Percentiles rank a stretch among this genome's conserved stretches.
Conservation (phyloP, 2,329 filamentous ascomycete genomes). For the Gremmenia infestans region DNA sequence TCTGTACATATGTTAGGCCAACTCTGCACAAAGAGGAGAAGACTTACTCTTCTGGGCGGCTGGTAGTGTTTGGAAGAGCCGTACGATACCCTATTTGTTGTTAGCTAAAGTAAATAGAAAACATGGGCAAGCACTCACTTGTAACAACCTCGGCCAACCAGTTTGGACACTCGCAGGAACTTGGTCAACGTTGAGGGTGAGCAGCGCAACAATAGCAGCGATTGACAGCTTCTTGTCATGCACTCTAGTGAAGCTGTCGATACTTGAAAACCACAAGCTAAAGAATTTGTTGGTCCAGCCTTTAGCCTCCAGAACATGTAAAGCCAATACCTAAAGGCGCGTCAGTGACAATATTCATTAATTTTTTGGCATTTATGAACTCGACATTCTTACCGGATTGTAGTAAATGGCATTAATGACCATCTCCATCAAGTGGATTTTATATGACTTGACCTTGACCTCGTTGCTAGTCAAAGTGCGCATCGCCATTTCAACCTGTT, state of each 20-base stretch:
- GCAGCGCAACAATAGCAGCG: constrained; percentile 80
- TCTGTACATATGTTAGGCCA: constrained; percentile 44
- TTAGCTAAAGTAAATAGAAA: background rate
- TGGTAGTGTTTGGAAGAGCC: constrained; percentile 87
- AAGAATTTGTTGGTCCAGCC: constrained; percentile 99
- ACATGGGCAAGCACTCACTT: constrained; percentile 28
- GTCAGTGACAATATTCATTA: background rate
- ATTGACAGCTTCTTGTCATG: constrained; percentile 99
- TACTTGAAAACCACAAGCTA: constrained; percentile 95
- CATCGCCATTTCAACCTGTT: constrained; percentile 75
- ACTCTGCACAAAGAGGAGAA: background rate
- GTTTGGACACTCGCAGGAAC: constrained; percentile 90
- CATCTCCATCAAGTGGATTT: constrained; percentile 97
- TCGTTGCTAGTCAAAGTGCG: constrained; percentile 68
- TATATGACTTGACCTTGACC: constrained; percentile 85
- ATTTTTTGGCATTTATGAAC: background rate
- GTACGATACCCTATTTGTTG: constrained; percentile 61
- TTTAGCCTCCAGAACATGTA: constrained; percentile 84
- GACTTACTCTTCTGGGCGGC: constrained; percentile 74
- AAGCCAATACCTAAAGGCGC: constrained; percentile 51
- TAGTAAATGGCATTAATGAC: constrained; percentile 98
- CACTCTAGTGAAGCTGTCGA: constrained; percentile 86
- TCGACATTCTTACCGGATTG: constrained; percentile 58
- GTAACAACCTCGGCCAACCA: constrained; percentile 88
- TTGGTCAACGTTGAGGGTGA: constrained; percentile 73